phyloP scores from a whole-genome alignment of 495 filamentous ascomycete species.

The Aspergillus homomorphus region DNA sequence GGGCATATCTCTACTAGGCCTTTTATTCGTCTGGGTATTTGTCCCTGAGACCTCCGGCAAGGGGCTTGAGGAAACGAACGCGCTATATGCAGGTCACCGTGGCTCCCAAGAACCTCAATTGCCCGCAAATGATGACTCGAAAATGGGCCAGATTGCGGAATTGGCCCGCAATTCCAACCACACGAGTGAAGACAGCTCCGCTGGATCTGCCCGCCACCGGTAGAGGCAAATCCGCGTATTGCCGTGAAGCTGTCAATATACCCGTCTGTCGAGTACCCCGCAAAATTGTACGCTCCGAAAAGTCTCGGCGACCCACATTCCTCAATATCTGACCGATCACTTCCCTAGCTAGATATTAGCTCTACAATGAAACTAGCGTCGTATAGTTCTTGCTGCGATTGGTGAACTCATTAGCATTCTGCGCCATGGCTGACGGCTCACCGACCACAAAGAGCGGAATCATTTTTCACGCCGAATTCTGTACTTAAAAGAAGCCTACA shows the following conservation, averaged over 20 bases:
- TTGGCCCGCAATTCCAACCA: not conserved
- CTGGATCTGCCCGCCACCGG: not conserved
- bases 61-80: constrained; percentile 2
- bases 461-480: not conserved
- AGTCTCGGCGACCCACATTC: not conserved
- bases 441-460: not conserved
- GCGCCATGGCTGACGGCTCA: not conserved
- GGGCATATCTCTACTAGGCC: constrained; percentile 1
- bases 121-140: not conserved
- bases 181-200: not conserved
- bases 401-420: not conserved
- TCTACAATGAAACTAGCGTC: not conserved
- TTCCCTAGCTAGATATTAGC: not conserved
- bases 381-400: not conserved
- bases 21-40: not conserved
- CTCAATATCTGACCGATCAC: not conserved
- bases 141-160: not conserved
- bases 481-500: not conserved
- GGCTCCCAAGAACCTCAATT: not conserved
- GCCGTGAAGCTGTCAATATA: not conserved
- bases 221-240: constrained; percentile 2
- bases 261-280: not conserved
- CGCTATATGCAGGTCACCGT: not conserved
- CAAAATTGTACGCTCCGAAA: not conserved
- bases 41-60: constrained; percentile 1